Evolutionary conservation across 805 yeast genomes (phyloP).

Genomic region (Wickerhamomyces tratensis): DNA sequence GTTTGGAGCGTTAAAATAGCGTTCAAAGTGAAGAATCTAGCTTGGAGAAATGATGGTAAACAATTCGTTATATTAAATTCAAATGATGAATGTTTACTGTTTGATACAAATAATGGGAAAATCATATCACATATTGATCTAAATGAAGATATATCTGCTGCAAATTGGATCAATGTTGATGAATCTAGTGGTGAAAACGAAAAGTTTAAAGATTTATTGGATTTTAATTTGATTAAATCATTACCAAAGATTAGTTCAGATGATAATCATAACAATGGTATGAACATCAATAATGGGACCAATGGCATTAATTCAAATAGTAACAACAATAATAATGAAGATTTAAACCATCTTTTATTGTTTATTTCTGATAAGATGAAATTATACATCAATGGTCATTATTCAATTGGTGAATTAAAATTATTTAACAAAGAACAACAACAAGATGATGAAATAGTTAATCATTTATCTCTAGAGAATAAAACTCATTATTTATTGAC

Average conservation of each 20-base stretch:
- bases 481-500: constrained; percentile 13
- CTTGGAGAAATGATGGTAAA: constrained; percentile 31
- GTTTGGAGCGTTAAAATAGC: constrained; percentile 26
- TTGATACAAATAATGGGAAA: constrained; percentile 38
- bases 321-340: constrained; percentile 9
- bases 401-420: constrained; percentile 16
- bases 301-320: too few relatives aligned
- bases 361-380: constrained; percentile 15
- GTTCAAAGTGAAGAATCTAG: constrained; percentile 2
- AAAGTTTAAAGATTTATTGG: constrained; percentile 17
- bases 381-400: constrained; percentile 24
- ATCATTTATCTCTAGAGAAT: constrained; percentile 1
- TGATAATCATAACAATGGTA: too few relatives aligned
- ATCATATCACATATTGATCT: constrained; percentile 14
- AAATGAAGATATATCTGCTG: constrained; percentile 4
- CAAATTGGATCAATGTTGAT: constrained; percentile 7
- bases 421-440: constrained; percentile 4
- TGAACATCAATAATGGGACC: too few relatives aligned
- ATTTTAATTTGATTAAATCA: constrained; percentile 20
- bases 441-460: constrained; percentile 11
- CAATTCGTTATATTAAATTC: constrained; percentile 34
- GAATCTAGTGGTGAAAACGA: background rate
- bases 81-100: constrained; percentile 32
- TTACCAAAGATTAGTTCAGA: constrained; percentile 22
- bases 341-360: constrained; percentile 18